These are phyloP conservation scores for Linum lewisii DNA, from an alignment of 345 rosid genomes.

Conservation along the genomic window DNA sequence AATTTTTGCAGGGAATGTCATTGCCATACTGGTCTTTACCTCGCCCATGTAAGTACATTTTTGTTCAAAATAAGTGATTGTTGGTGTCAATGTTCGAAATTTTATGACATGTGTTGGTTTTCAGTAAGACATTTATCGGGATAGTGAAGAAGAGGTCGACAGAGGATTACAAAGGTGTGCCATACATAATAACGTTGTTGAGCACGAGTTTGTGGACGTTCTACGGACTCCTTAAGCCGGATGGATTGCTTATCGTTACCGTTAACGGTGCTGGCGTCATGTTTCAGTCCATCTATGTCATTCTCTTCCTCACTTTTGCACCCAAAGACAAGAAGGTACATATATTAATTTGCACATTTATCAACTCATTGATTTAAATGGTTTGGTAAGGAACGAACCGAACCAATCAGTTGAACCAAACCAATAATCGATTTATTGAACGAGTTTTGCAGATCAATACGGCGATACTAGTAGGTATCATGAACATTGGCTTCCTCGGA, in stretches of 20 bases:
- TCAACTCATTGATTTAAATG: not conserved
- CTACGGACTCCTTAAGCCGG: constrained; percentile 49
- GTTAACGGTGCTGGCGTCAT: constrained; percentile 40
- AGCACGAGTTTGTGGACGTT: constrained; percentile 57
- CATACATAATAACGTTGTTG: constrained; percentile 47
- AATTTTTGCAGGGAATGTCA: constrained; percentile 35
- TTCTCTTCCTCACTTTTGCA: constrained; percentile 35
- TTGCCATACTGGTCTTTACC: constrained; percentile 42
- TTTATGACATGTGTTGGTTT: not conserved
- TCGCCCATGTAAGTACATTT: constrained; percentile 47
- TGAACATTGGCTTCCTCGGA: constrained; percentile 44
- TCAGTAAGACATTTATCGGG: constrained; percentile 35
- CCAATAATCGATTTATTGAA: not conserved
- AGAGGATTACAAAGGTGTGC: constrained; percentile 39
- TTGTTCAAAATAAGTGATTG: not conserved
- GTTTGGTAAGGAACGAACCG: too few species aligned
- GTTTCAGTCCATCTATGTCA: constrained; percentile 38
- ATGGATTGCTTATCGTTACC: constrained; percentile 37
- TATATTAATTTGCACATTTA: not conserved
- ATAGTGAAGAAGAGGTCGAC: constrained; percentile 49
- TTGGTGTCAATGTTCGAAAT: not conserved
- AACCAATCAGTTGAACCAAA: too few species aligned
- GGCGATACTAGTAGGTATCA: constrained; percentile 28
- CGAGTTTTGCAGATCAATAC: constrained; percentile 27
- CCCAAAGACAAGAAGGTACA: constrained; percentile 40